Percentiles rank a stretch among this genome's conserved stretches.
These are phyloP conservation scores for Ophiostoma himal-ulmi DNA, from an alignment of 2,329 filamentous ascomycete genomes.

Conservation along the genomic window DNA sequence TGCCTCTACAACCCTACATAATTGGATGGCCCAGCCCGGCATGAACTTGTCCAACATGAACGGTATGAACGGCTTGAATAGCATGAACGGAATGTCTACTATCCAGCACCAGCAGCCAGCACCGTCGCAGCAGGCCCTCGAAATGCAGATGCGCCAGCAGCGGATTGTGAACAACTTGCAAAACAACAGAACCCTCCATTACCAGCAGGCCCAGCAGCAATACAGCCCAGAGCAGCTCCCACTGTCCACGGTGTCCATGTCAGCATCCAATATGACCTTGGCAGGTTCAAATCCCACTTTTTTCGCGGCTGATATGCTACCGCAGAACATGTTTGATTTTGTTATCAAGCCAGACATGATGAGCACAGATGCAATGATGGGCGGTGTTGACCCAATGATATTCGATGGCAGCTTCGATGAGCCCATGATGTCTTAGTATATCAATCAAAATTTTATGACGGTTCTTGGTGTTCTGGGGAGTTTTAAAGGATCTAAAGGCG, in stretches of 20 bases:
- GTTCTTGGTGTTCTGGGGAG: not conserved
- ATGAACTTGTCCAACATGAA: slow-evolving; percentile 35
- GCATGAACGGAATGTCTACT: slow-evolving; percentile 30
- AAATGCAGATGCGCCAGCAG: slow-evolving; percentile 38
- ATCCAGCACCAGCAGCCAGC: not conserved
- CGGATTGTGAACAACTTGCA: not conserved
- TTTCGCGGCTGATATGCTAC: slow-evolving; percentile 43
- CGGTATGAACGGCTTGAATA: slow-evolving; percentile 30
- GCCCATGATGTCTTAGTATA: not conserved
- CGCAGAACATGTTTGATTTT: slow-evolving; percentile 46
- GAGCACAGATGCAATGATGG: slow-evolving; percentile 52
- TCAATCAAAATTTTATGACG: not conserved
- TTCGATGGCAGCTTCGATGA: slow-evolving; percentile 48
- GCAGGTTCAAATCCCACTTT: slow-evolving; percentile 27
- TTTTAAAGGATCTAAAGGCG: not conserved
- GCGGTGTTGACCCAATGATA: slow-evolving; percentile 55
- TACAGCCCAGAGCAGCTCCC: slow-evolving; percentile 14
- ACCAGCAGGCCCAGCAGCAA: slow-evolving; percentile 14
- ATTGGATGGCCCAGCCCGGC: slow-evolving; percentile 34
- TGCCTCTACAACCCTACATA: slow-evolving; percentile 30
- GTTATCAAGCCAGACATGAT: slow-evolving; percentile 52
- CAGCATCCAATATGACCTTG: not conserved
- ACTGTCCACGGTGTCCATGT: slow-evolving; percentile 19
- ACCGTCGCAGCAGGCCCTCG: slow-evolving; percentile 37
- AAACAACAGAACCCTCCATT: not conserved